Evolutionary conservation across 345 rosid species (phyloP).

Genomic region (Eucalyptus tenuipes): DNA sequence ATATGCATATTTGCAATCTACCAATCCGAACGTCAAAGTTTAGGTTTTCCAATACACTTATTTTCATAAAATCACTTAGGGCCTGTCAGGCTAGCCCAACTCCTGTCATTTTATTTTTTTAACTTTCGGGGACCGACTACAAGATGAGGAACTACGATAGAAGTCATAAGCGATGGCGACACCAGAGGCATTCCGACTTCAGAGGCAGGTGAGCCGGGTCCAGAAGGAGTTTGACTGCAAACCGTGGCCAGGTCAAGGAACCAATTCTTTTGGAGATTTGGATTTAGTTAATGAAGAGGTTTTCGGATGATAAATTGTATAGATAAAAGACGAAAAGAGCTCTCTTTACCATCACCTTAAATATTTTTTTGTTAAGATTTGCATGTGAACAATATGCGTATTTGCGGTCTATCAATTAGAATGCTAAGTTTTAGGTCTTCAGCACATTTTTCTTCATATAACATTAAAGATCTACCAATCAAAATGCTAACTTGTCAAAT

Average conservation of each 20-base stretch:
- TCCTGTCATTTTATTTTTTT: no score
- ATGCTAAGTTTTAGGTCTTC: no score
- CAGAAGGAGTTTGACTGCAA: rapidly evolving
- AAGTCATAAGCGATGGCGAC: background rate
- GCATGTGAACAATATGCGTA: background rate
- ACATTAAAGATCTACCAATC: no score
- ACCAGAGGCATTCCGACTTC: rapidly evolving
- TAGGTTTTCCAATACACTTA: rapidly evolving
- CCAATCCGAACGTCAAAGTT: rapidly evolving
- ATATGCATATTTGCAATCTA: background rate
- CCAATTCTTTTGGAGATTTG: no score
- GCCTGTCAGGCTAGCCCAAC: no score
- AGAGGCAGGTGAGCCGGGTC: rapidly evolving
- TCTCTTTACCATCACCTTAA: no score
- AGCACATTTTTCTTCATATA: no score
- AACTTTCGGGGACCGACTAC: background rate
- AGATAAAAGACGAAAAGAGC: no score
- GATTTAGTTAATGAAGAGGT: no score
- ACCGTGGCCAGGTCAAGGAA: background rate
- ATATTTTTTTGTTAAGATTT: background rate
- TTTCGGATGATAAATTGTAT: no score
- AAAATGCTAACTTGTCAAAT: no score
- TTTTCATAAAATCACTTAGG: rapidly evolving
- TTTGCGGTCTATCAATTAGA: no score
- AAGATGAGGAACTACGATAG: background rate